These are phyloP conservation scores for Ceratonia siliqua DNA, from an alignment of 306 rosid species.

Conservation along the genomic window DNA sequence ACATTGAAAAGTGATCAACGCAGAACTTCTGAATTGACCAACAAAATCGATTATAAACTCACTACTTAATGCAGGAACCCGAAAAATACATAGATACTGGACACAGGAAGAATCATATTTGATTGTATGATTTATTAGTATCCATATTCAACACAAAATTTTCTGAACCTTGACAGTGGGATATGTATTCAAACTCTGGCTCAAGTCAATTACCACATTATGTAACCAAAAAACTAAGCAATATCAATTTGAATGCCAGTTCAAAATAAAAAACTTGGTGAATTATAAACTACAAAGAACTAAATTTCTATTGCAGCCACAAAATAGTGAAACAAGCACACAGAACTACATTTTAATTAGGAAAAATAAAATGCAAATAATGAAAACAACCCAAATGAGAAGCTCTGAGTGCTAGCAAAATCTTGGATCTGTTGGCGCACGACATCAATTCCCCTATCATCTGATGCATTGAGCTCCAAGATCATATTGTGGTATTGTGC, in stretches of 20 bases:
- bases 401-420: slow-evolving; percentile 94
- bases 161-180: neutral
- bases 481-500: slow-evolving; percentile 71
- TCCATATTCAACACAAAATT: neutral
- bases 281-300: neutral
- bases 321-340: neutral
- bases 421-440: slow-evolving; percentile 91
- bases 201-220: neutral
- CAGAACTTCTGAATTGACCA: slow-evolving; percentile 7
- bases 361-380: neutral
- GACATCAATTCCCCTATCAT: slow-evolving; percentile 95
- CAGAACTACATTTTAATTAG: neutral
- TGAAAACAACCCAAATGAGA: slow-evolving; percentile 79
- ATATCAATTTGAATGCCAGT: neutral
- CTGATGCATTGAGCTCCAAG: slow-evolving; percentile 91
- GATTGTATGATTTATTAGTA: neutral
- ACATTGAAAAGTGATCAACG: neutral
- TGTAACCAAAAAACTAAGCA: neutral
- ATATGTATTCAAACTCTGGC: neutral
- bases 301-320: neutral
- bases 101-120: neutral
- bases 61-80: neutral
- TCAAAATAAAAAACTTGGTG: neutral
- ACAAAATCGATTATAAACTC: neutral
- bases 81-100: slow-evolving; percentile 1